phyloP scores from a whole-genome alignment of 2,329 filamentous ascomycete species.

The Ustulina deusta region DNA sequence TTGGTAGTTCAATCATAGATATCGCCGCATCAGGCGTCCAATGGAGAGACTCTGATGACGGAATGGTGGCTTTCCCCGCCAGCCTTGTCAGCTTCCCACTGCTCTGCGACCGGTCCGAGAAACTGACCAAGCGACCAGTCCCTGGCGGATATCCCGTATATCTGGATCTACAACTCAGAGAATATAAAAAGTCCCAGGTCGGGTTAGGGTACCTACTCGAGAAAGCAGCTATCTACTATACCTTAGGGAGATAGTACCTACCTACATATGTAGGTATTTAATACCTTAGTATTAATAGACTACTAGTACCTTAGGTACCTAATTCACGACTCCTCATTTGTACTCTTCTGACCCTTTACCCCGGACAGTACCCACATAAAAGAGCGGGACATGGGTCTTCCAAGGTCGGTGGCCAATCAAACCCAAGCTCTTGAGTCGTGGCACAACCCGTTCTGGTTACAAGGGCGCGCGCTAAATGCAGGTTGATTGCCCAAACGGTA shows the following conservation, averaged over 20 bases:
- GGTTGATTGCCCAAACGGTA: slow-evolving; percentile 35
- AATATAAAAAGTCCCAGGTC: slow-evolving; percentile 1
- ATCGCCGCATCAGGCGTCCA: background rate
- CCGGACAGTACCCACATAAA: slow-evolving; percentile 5
- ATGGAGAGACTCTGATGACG: background rate
- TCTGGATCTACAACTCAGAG: background rate
- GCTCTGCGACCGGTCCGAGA: background rate
- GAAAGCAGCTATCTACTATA: no score
- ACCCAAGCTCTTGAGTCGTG: slow-evolving; percentile 2
- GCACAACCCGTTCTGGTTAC: slow-evolving; percentile 23
- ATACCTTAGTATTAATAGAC: no score
- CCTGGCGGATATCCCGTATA: background rate
- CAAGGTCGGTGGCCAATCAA: slow-evolving; percentile 42
- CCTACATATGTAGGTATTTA: background rate
- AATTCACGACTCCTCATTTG: background rate
- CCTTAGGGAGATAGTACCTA: no score
- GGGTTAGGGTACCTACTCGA: background rate
- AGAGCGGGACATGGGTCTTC: slow-evolving; percentile 11
- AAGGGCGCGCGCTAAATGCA: slow-evolving; percentile 44
- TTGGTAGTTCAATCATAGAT: background rate
- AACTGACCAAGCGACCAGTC: background rate
- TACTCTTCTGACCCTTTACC: no score
- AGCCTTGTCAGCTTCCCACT: slow-evolving; percentile 1
- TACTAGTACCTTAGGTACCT: no score
- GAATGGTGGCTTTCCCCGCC: background rate